These are phyloP conservation scores for Rhododendron ferrugineum DNA, from an alignment of 148 eudicot species.

Conservation along the genomic window DNA sequence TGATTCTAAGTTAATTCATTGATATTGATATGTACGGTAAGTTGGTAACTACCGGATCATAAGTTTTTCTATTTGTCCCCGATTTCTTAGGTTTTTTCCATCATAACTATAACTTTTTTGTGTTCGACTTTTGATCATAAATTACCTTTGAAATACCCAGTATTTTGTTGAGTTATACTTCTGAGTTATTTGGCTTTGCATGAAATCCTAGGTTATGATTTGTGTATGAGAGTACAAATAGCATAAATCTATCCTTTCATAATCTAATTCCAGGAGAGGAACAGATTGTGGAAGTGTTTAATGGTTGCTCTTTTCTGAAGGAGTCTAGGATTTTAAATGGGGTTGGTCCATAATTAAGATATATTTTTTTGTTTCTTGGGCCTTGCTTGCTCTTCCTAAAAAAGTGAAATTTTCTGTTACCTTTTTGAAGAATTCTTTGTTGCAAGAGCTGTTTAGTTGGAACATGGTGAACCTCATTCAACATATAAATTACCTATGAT, in stretches of 20 bases:
- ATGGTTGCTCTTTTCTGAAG: background rate
- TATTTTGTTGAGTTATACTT: background rate
- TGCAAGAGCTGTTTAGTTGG: background rate
- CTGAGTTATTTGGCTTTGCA: background rate
- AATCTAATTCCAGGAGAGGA: background rate
- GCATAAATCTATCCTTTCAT: background rate
- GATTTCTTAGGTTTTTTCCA: background rate
- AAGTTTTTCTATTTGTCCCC: background rate
- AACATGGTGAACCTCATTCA: background rate
- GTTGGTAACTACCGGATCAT: background rate
- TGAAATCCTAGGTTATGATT: background rate
- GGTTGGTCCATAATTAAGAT: background rate
- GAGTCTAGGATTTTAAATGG: background rate
- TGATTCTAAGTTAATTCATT: background rate
- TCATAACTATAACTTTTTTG: background rate
- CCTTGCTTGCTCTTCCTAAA: background rate
- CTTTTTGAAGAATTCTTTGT: background rate
- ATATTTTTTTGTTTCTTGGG: background rate
- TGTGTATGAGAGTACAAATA: background rate
- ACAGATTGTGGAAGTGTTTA: background rate
- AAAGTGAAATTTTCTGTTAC: background rate
- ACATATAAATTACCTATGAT: background rate
- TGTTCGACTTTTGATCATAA: background rate
- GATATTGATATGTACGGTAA: background rate
- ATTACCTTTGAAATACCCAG: background rate